A percentile compares a stretch with the other conserved stretches of the same genome.
phyloP scores from a whole-genome alignment of 345 rosid genomes.

The Bruguiera parviflora region DNA sequence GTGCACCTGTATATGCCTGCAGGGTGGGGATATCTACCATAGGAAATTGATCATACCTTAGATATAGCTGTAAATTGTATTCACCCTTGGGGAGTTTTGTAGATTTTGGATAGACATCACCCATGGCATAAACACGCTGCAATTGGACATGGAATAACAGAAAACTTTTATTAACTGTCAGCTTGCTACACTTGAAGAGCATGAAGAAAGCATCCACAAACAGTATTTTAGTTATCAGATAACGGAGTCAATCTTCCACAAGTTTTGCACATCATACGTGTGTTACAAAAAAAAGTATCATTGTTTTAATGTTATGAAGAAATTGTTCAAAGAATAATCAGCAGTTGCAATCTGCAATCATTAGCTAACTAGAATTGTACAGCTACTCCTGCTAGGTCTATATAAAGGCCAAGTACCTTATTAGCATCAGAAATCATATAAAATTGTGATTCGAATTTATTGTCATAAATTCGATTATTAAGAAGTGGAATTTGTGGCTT shows the following conservation, averaged over 20 bases:
- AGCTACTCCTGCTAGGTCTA: not conserved
- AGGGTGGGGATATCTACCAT: not conserved
- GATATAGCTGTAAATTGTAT: constrained; percentile 64
- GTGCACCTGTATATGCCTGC: not conserved
- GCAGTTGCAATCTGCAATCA: constrained; percentile 5
- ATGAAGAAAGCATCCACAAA: not conserved
- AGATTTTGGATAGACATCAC: constrained; percentile 79
- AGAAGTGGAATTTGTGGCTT: constrained; percentile 82
- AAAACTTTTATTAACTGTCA: constrained; percentile 3
- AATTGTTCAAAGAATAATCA: not conserved
- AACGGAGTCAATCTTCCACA: not conserved
- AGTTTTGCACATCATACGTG: too few relatives aligned
- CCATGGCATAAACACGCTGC: constrained; percentile 81
- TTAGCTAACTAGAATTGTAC: not conserved
- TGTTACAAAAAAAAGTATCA: not conserved
- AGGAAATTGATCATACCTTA: constrained; percentile 49
- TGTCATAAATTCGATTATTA: constrained; percentile 93
- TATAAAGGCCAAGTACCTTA: constrained; percentile 52
- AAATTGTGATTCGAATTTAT: constrained; percentile 94
- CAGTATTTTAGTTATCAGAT: not conserved
- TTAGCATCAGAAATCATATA: constrained; percentile 87
- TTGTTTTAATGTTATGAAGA: not conserved
- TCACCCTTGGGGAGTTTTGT: constrained; percentile 95
- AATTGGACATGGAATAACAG: constrained; percentile 13
- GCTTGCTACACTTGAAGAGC: constrained; percentile 11